Evolutionary conservation across 2,329 filamentous ascomycete genomes (phyloP).

Genomic region (Monilinia vaccinii-corymbosi): DNA sequence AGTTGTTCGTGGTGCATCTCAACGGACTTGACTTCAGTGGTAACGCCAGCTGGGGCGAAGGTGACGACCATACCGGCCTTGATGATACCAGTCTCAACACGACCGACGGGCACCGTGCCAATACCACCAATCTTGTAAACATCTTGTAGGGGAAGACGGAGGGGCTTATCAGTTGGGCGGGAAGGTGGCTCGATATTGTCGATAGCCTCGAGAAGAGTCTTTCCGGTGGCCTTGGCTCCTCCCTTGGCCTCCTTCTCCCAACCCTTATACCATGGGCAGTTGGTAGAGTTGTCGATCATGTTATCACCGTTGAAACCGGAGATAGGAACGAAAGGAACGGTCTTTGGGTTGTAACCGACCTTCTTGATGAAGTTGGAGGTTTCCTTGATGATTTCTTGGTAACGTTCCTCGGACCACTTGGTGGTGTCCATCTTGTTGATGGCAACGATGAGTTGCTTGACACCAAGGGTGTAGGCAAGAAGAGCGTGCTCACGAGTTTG

Average conservation of each 20-base stretch:
- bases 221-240: slow-evolving; percentile 69
- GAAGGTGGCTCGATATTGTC: slow-evolving; percentile 87
- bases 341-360: slow-evolving; percentile 99
- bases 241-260: slow-evolving; percentile 98
- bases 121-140: slow-evolving; percentile 99
- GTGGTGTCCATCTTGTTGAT: slow-evolving; percentile 99
- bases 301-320: slow-evolving; percentile 99
- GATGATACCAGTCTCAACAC: slow-evolving; percentile 99
- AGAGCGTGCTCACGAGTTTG: slow-evolving; percentile 99
- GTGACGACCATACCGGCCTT: slow-evolving; percentile 90
- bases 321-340: slow-evolving; percentile 97
- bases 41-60: slow-evolving; percentile 97
- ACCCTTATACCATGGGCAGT: slow-evolving; percentile 99
- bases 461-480: slow-evolving; percentile 99
- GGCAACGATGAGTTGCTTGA: slow-evolving; percentile 99
- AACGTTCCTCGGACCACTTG: slow-evolving; percentile 96
- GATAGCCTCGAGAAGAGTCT: slow-evolving; percentile 99
- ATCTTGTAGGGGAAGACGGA: slow-evolving; percentile 99
- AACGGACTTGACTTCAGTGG: slow-evolving; percentile 99
- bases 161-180: slow-evolving; percentile 97
- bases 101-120: slow-evolving; percentile 98
- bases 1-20: slow-evolving; percentile 99
- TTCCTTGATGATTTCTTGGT: slow-evolving; percentile 99
- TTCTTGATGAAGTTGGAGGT: slow-evolving; percentile 99
- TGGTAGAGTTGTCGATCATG: slow-evolving; percentile 84